Evolutionary conservation across 345 rosid species (phyloP).

Genomic region (Balakata baccata): DNA sequence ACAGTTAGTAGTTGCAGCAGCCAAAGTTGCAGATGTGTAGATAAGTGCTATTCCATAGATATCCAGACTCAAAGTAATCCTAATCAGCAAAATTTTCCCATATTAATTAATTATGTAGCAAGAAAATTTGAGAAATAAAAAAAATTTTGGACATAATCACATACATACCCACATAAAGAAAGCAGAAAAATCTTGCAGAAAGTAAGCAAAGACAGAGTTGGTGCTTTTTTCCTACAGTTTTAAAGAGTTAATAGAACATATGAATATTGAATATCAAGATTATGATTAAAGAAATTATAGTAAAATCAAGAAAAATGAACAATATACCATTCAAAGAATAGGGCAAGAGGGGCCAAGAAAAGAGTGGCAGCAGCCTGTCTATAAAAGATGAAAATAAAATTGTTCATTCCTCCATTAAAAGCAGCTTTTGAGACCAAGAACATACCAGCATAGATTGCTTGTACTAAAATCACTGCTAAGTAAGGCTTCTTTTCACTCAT

Average conservation of each 20-base stretch:
- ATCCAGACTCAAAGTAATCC: slow-evolving; percentile 63
- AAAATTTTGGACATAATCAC: neutral
- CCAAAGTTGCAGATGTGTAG: slow-evolving; percentile 77
- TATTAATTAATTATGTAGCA: too few species aligned
- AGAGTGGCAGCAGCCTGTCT: slow-evolving; percentile 81
- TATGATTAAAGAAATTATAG: neutral
- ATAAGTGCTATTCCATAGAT: slow-evolving; percentile 65
- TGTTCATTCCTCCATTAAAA: slow-evolving; percentile 84
- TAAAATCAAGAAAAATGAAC: neutral
- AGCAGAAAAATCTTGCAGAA: slow-evolving; percentile 76
- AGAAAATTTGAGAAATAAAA: too few species aligned
- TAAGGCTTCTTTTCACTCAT: slow-evolving; percentile 63
- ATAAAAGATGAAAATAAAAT: slow-evolving; percentile 72
- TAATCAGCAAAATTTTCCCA: slow-evolving; percentile 8
- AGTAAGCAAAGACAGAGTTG: slow-evolving; percentile 58
- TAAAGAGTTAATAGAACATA: neutral
- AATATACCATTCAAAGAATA: slow-evolving; percentile 77
- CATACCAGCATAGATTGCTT: slow-evolving; percentile 77
- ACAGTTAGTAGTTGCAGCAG: slow-evolving; percentile 73
- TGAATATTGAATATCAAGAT: too few species aligned
- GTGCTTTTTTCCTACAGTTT: slow-evolving; percentile 60
- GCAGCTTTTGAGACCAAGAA: slow-evolving; percentile 91
- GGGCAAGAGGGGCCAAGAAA: slow-evolving; percentile 67
- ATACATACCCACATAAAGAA: slow-evolving; percentile 70
- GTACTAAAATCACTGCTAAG: slow-evolving; percentile 48